Conservation (phyloP, 2,329 filamentous ascomycete species). For the Hawksworthiomyces lignivorus region DNA sequence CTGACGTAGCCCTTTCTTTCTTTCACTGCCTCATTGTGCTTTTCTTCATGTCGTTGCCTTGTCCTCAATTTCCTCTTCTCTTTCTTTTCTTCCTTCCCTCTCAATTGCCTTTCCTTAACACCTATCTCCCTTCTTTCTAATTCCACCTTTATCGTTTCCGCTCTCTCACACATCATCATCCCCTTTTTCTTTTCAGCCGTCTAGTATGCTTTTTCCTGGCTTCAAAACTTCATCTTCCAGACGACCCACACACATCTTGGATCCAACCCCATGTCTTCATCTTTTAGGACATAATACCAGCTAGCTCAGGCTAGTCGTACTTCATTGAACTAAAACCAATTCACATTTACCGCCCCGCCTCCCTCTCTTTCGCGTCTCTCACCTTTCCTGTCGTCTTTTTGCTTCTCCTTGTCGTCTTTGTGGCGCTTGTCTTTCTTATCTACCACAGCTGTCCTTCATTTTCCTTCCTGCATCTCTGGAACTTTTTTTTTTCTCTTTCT, state of each 20-base stretch:
- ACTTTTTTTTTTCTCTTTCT: not conserved
- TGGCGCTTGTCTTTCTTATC: constrained; percentile 8
- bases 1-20: constrained; percentile 7
- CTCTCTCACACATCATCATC: not conserved
- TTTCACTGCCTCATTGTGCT: too few relatives aligned
- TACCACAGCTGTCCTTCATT: too few relatives aligned
- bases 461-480: constrained; percentile 2
- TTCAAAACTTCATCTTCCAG: too few relatives aligned
- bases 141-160: not conserved
- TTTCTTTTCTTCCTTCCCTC: not conserved
- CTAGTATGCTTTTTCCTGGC: not conserved
- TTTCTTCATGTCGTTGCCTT: not conserved
- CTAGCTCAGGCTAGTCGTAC: constrained; percentile 6
- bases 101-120: not conserved
- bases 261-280: constrained; percentile 8
- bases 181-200: not conserved
- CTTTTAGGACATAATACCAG: constrained; percentile 1
- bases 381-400: constrained; percentile 1
- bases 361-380: constrained; percentile 2
- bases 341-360: constrained; percentile 8
- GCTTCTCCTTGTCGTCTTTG: constrained; percentile 1
- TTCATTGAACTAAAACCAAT: constrained; percentile 8
- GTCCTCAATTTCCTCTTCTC: not conserved
- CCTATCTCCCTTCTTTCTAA: not conserved
- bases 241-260: constrained; percentile 12